These are phyloP conservation scores for Cladosporium sp. DNA, from an alignment of 2,329 filamentous ascomycete species.

Conservation along the genomic window DNA sequence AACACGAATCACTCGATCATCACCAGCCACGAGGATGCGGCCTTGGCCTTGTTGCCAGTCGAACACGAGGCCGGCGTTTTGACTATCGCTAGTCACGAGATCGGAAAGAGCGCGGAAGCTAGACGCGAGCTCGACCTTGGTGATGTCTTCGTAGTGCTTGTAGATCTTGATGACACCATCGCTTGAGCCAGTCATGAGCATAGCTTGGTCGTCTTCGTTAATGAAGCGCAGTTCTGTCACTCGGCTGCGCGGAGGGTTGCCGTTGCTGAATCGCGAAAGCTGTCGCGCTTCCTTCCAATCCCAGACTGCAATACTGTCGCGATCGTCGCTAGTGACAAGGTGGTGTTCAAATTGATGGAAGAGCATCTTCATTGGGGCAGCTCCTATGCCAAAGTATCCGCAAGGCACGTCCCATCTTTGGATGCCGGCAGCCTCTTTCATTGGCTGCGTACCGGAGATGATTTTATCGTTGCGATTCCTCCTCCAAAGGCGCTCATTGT, in stretches of 20 bases:
- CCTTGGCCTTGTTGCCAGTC: slow-evolving; percentile 99
- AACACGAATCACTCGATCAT: slow-evolving; percentile 89
- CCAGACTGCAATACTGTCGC: slow-evolving; percentile 83
- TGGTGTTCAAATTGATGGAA: slow-evolving; percentile 99
- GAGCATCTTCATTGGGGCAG: slow-evolving; percentile 85
- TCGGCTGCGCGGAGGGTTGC: slow-evolving; percentile 82
- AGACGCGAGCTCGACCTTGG: slow-evolving; percentile 76
- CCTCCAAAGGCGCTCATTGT: slow-evolving; percentile 91
- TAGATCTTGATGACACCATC: slow-evolving; percentile 94
- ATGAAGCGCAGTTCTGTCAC: slow-evolving; percentile 96
- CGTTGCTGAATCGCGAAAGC: slow-evolving; percentile 84
- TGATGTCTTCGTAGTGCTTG: slow-evolving; percentile 77
- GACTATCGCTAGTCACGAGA: slow-evolving; percentile 78
- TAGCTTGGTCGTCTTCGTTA: slow-evolving; percentile 94
- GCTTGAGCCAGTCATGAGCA: slow-evolving; percentile 90
- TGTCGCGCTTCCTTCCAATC: slow-evolving; percentile 78
- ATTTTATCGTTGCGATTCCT: slow-evolving; percentile 89
- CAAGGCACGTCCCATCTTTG: slow-evolving; percentile 82
- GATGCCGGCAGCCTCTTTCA: slow-evolving; percentile 80
- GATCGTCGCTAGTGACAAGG: slow-evolving; percentile 86
- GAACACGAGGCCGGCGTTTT: slow-evolving; percentile 92
- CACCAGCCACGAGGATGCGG: slow-evolving; percentile 88
- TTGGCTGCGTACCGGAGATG: slow-evolving; percentile 84
- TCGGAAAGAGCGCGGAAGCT: slow-evolving; percentile 90
- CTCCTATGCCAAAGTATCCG: slow-evolving; percentile 80